A percentile compares a stretch with the other conserved stretches of the same genome.
phyloP scores from a whole-genome alignment of 345 rosid species.

The Citrus unshiu region DNA sequence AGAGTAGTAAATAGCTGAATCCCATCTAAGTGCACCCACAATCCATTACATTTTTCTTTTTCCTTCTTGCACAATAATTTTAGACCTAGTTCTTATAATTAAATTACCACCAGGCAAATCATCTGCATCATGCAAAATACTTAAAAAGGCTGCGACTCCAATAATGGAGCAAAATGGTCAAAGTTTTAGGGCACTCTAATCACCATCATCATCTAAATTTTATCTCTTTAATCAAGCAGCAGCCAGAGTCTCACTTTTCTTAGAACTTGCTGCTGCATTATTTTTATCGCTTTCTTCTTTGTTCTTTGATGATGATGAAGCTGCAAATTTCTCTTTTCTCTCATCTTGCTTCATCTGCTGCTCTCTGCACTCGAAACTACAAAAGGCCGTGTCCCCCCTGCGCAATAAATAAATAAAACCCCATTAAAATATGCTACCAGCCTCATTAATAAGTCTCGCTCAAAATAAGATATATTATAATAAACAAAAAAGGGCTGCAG shows the following conservation, averaged over 20 bases:
- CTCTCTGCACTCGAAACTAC: slow-evolving; percentile 83
- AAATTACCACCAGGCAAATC: background rate
- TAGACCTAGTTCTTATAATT: background rate
- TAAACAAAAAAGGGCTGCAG: too few relatives aligned
- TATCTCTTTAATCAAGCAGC: slow-evolving; percentile 21
- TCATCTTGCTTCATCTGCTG: slow-evolving; percentile 68
- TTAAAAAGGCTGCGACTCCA: background rate
- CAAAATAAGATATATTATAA: too few relatives aligned
- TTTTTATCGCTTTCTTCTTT: slow-evolving; percentile 8
- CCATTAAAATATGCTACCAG: background rate
- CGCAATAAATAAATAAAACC: background rate
- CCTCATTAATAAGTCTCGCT: background rate
- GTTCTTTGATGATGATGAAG: slow-evolving; percentile 13
- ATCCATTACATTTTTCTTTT: background rate
- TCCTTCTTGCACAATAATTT: background rate
- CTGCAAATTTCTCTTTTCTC: slow-evolving; percentile 32
- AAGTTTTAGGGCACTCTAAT: background rate
- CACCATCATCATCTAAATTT: background rate
- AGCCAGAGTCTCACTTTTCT: slow-evolving; percentile 28
- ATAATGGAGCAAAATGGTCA: background rate
- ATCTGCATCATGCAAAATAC: background rate
- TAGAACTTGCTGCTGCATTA: slow-evolving; percentile 18
- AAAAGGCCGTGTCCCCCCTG: slow-evolving; percentile 90
- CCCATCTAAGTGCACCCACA: background rate
- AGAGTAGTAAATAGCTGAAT: background rate